These are phyloP conservation scores for Pichia sp. DNA, from an alignment of 1,139 yeast species.

Conservation along the genomic window DNA sequence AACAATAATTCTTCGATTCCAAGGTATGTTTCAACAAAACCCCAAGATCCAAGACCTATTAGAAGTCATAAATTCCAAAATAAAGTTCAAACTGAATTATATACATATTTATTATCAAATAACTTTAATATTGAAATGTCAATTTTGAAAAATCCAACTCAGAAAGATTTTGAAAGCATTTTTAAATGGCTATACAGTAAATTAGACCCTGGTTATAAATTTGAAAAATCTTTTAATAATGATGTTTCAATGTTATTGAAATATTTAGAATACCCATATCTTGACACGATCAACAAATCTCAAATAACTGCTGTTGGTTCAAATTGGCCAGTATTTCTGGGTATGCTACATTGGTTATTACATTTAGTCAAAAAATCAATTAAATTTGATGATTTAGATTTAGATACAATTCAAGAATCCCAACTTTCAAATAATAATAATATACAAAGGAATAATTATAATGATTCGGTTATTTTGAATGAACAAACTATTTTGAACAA, in stretches of 20 bases:
- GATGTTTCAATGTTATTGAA: conserved; percentile 69
- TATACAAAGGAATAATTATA: conserved; percentile 12
- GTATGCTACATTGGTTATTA: conserved; percentile 76
- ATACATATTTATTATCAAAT: conserved; percentile 54
- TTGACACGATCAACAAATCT: conserved; percentile 73
- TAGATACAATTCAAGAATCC: conserved; percentile 24
- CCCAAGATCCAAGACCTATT: conserved; percentile 66
- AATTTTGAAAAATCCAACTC: conserved; percentile 74
- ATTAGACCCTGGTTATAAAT: conserved; percentile 74
- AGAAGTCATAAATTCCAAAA: conserved; percentile 65
- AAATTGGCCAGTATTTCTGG: conserved; percentile 80
- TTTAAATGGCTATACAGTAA: conserved; percentile 74
- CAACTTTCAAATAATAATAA: conserved; percentile 12
- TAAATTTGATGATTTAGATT: conserved; percentile 35
- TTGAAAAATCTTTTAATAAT: conserved; percentile 61
- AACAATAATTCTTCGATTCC: conserved; percentile 7
- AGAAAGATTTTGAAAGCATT: conserved; percentile 71
- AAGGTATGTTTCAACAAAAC: conserved; percentile 8
- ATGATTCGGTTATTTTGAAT: conserved; percentile 20
- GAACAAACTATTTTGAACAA: conserved; percentile 25
- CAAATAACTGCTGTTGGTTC: conserved; percentile 89
- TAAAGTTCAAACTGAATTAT: conserved; percentile 58
- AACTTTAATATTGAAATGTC: conserved; percentile 71
- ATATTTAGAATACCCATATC: conserved; percentile 67
- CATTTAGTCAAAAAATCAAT: conserved; percentile 38